Evolutionary conservation across 2,329 filamentous ascomycete genomes (phyloP), one percentile per base, ranked within the genome.

Genomic region (Exophiala bonariae): DNA sequence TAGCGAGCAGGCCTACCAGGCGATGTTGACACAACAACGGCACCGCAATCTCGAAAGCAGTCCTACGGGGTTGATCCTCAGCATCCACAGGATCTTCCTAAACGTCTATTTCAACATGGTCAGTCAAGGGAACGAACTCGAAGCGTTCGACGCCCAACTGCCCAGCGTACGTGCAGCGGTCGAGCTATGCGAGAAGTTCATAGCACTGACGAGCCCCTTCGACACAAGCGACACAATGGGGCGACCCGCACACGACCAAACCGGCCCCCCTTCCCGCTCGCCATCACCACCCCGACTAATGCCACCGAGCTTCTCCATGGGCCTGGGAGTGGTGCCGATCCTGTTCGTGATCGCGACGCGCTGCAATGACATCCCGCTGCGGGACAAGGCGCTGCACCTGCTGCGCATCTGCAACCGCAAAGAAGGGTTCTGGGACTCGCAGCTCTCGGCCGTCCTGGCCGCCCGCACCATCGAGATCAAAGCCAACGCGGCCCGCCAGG

Each of bases 311-410:
- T 86, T 86, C 62, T 81, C 80, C 34, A 76, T 82, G 18, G 81
- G 85, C 41, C 64, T 83, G 9, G 83, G 82, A 14, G 79, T 87
- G 44, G 74, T 87, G 3, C 78, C 82, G 3, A 80, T 82, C 1
- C 71, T 87, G 1, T 86, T 81, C 54, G 75, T 85, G 4, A 78
- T 82, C n/a, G 82, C 80, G 5, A 84, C 80, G 5, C 85, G 84
- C 59, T n/a, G 75, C 85, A 4, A 78, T 82, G 13, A 82, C 80
- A 6, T 84, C 80, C 5, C 85, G 84, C 59, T 86, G 82, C 76
- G 83, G 16, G 72, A 80, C 14, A 77, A 79, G 52, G 83, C 83
- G 6, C 81, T 86, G 33, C 73, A 79, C 61, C 63, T 87, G 30
- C 66, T 87, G 45, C 72, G 74, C 41, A 79, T 74, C 55, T 82